Evolutionary conservation across 2,329 filamentous ascomycete genomes (phyloP), one percentile per base, ranked within the genome.

Genomic region (Calycina marina): DNA sequence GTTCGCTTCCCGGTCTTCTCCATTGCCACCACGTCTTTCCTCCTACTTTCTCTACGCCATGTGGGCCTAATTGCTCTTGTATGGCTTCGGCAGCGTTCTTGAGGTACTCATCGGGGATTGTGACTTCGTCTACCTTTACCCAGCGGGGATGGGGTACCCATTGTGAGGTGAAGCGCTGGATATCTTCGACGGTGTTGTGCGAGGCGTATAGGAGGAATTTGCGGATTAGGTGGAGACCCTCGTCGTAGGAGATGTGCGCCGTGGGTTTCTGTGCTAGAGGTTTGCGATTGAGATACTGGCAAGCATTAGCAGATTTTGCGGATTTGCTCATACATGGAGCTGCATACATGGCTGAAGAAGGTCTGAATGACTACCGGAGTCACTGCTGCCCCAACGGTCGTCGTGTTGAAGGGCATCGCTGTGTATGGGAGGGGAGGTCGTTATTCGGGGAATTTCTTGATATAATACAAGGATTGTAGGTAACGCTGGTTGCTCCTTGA

Each of bases 1-100:
- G 59, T 1, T 73, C 64, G 28, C 59, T 65, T 15, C 72, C 65
- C 4, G 71, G 69, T 33, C 72, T 69, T 32, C 82, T 69, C 85
- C 85, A 93, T 57, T 84, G 72, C 88, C 88, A 85, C 90, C 90
- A 85, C 39, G 75, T 69, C 48, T 69, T 66, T 3, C 90, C 90
- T 25, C 90, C 90, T 27, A 93, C 75, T 42, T 69, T 67, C 31
- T 70, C 65, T 40, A 85, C 65, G 3, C 86, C 88, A 15, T 77
- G 69, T 0, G 69, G 63, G 0, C 86, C 86, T n/a, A 96, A 63
- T 54, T 96, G 78, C 2, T 69, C 62, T 32, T 72, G 65, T 12
- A 96, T 56, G 5, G 74, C 56, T 15, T 68, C 61, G 1, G 85
- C 85, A 0, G 86, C 71, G 26, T 67, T 63, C 2, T 61, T 57